Percentiles rank a stretch among this genome's conserved stretches.
Evolutionary conservation across 495 filamentous ascomycete species (phyloP).

Genomic region (Clohesyomyces aquaticus): DNA sequence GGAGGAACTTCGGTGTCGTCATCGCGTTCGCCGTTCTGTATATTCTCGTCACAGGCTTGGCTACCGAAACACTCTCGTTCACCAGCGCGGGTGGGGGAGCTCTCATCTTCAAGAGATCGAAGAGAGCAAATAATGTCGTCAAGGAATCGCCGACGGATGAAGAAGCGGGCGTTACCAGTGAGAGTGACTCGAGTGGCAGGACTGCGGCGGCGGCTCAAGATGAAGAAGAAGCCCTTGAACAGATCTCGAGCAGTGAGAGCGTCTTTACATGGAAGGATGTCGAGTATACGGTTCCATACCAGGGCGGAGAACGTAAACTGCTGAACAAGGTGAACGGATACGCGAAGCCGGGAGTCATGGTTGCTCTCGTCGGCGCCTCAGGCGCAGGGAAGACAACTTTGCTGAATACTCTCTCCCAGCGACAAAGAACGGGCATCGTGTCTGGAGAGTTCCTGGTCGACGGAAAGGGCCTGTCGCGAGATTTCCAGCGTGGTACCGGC

Average conservation of each 20-base stretch:
- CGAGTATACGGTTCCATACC: slow-evolving; percentile 72
- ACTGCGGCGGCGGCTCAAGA: slow-evolving; percentile 38
- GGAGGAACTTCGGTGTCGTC: slow-evolving; percentile 66
- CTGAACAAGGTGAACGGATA: slow-evolving; percentile 75
- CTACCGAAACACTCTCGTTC: slow-evolving; percentile 45
- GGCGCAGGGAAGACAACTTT: slow-evolving; percentile 84
- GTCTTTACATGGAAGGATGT: slow-evolving; percentile 79
- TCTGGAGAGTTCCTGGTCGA: slow-evolving; percentile 78
- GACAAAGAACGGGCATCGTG: slow-evolving; percentile 72
- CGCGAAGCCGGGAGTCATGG: slow-evolving; percentile 79
- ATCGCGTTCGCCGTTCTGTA: slow-evolving; percentile 55
- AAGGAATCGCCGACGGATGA: slow-evolving; percentile 52
- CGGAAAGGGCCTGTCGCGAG: slow-evolving; percentile 65
- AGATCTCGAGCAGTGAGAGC: slow-evolving; percentile 63
- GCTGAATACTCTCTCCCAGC: slow-evolving; percentile 75
- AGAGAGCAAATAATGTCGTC: slow-evolving; percentile 58
- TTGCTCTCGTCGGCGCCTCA: slow-evolving; percentile 81
- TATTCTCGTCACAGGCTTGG: slow-evolving; percentile 45
- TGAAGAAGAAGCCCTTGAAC: slow-evolving; percentile 53
- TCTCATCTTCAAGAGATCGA: slow-evolving; percentile 70
- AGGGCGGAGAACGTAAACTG: slow-evolving; percentile 69
- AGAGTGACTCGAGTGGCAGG: slow-evolving; percentile 20
- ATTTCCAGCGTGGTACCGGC: slow-evolving; percentile 81
- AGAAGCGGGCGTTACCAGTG: slow-evolving; percentile 43
- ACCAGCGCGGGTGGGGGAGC: slow-evolving; percentile 52